Base-by-base conservation (phyloP, 1,284 basidiomycete species). In the Mycena citricolor region DNA sequence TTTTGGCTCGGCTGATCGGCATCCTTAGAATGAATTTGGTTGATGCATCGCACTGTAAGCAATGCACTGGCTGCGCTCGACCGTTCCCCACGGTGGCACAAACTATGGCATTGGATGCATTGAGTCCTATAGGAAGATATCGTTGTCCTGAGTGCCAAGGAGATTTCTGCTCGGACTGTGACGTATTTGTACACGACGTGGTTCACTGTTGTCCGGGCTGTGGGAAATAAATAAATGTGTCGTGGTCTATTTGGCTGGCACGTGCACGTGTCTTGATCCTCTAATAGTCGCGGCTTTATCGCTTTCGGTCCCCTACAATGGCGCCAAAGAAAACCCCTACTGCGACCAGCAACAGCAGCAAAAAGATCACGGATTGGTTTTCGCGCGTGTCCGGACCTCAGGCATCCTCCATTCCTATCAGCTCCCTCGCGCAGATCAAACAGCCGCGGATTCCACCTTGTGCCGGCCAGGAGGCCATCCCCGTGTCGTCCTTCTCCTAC, bases 81-180 rank as follows among this genome's bases (percentile, higher is more conserved):
- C 65, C 71, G 4, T 91, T 94, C 63, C 69, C 71, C 12, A 57
- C 59, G 8, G 59, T 59, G 13, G 54, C 63, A 17, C 64, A 63
- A n/a, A 56, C 61, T 20, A 65, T 57, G 6, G 64, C 62, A 22
- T 55, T 71, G 30, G 86, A 89, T 44, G 86, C 85, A 2, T 70
- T 92, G 57, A 90, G 86, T 52, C 78, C 83, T 1, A 67, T 86
- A 2, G 86, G 88, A n/a, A 73, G 90, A 20, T 94, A 94, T 63
- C 73, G 79, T 32, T 92, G 87, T 62, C 76, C 73, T 5, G 70
- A 76, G 7, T 78, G 76, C 54, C 54, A 52, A 5, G 55, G 73
- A 23, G 71, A 78, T 44, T 78, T 89, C 57, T 89, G 86, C 58
- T 70, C 75, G 16, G 84, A 88, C 31, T 90, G 86, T 57, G 86